Percentiles rank a stretch among this genome's conserved stretches.
phyloP scores from a whole-genome alignment of 495 filamentous ascomycete genomes.

The Sordaria brevicollis region DNA sequence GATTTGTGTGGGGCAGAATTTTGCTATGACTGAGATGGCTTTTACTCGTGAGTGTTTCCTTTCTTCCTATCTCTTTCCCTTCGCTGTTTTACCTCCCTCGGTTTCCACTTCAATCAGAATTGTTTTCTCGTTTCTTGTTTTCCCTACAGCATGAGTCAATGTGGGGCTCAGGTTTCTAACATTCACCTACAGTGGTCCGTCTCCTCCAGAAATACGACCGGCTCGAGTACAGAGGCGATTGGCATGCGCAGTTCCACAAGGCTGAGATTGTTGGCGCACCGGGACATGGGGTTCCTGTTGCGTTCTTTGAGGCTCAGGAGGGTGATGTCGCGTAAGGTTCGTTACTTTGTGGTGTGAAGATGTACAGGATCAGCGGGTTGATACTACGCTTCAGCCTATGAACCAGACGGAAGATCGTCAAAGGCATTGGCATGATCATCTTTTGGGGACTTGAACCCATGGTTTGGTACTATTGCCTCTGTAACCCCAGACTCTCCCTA shows the following conservation, averaged over 20 bases:
- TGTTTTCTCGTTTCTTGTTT: too few species aligned
- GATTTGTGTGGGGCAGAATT: conserved; percentile 42
- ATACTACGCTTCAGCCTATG: not conserved
- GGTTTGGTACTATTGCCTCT: too few species aligned
- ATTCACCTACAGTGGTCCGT: conserved; percentile 30
- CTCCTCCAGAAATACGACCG: conserved; percentile 51
- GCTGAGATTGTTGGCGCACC: conserved; percentile 33
- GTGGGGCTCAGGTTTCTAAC: not conserved
- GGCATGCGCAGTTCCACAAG: conserved; percentile 26
- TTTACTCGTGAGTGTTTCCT: conserved; percentile 26
- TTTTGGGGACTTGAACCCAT: too few species aligned
- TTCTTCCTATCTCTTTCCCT: not conserved
- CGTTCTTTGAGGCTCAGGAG: conserved; percentile 22
- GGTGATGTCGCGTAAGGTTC: conserved; percentile 8
- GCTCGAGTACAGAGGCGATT: conserved; percentile 37
- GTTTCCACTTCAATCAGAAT: too few species aligned
- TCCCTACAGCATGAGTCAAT: not conserved
- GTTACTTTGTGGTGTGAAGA: not conserved
- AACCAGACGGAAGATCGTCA: too few species aligned
- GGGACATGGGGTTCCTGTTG: conserved; percentile 25
- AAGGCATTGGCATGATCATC: too few species aligned
- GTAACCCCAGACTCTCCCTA: too few species aligned
- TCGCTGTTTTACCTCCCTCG: not conserved
- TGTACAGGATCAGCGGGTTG: not conserved
- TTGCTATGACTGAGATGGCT: conserved; percentile 47